These are phyloP conservation scores for Cymbopogon citratus DNA, from an alignment of 176 grass and related monocot genomes.

Conservation along the genomic window DNA sequence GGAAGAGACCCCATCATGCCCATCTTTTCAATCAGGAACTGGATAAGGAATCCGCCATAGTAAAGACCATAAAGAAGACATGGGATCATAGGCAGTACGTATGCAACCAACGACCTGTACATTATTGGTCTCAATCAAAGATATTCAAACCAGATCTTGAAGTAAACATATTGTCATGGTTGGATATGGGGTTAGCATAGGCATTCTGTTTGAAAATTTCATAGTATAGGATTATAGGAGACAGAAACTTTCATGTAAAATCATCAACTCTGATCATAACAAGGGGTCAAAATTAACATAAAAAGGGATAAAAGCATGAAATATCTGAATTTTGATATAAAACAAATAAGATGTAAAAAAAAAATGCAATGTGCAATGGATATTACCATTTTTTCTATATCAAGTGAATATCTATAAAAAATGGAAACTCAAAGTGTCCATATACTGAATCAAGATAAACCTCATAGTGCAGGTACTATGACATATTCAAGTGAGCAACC, in stretches of 20 bases:
- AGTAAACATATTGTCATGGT: not conserved
- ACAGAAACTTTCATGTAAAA: slow-evolving; percentile 9
- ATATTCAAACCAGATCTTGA: slow-evolving; percentile 11
- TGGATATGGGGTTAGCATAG: not conserved
- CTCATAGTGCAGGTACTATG: not conserved
- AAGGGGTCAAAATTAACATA: not conserved
- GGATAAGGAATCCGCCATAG: slow-evolving; percentile 85
- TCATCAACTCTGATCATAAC: not conserved
- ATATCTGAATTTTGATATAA: not conserved
- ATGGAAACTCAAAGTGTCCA: not conserved
- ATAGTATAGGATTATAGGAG: not conserved
- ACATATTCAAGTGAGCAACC: not conserved
- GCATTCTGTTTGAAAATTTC: not conserved
- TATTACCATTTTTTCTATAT: not conserved
- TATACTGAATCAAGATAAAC: not conserved
- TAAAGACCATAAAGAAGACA: slow-evolving; percentile 70
- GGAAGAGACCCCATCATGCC: slow-evolving; percentile 99
- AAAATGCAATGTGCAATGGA: not conserved
- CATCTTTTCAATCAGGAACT: slow-evolving; percentile 97
- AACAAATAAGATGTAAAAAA: not conserved
- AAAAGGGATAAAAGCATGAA: not conserved
- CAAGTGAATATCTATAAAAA: not conserved
- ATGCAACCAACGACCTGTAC: slow-evolving; percentile 64
- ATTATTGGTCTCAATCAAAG: slow-evolving; percentile 34
- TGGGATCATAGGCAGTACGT: slow-evolving; percentile 71